These are phyloP conservation scores for Carex myosuroides DNA, from an alignment of 176 grass and related monocot genomes.

Conservation along the genomic window DNA sequence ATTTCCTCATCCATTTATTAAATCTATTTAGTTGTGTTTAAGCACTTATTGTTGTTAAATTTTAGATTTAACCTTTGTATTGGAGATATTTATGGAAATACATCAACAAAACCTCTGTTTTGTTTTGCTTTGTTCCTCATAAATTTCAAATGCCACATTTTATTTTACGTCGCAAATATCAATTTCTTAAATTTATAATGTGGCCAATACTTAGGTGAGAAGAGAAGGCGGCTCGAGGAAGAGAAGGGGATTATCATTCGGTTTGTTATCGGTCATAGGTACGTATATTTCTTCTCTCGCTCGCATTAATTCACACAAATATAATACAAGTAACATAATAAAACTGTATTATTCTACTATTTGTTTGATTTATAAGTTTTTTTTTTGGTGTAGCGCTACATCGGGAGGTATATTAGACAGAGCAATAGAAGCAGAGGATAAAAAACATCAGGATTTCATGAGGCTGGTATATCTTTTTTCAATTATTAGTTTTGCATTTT, in stretches of 20 bases:
- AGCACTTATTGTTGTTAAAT: neutral
- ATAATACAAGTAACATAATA: neutral
- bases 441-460: constrained; percentile 72
- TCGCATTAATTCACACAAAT: neutral
- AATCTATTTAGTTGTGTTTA: neutral
- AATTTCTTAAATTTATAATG: neutral
- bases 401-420: constrained; percentile 87
- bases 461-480: constrained; percentile 52
- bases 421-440: constrained; percentile 89
- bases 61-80: neutral
- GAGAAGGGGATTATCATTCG: constrained; percentile 86
- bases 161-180: neutral
- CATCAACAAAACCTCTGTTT: neutral
- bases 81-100: neutral
- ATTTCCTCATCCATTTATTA: neutral
- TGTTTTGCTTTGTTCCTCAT: neutral
- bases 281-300: neutral
- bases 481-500: neutral
- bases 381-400: constrained; percentile 38
- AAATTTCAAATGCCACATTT: neutral
- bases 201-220: constrained; percentile 38
- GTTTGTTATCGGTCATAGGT: constrained; percentile 93
- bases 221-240: constrained; percentile 71
- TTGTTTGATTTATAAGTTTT: constrained; percentile 5
- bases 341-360: neutral